Evolutionary conservation across 345 rosid species (phyloP).

Genomic region (Euclidium syriacum): DNA sequence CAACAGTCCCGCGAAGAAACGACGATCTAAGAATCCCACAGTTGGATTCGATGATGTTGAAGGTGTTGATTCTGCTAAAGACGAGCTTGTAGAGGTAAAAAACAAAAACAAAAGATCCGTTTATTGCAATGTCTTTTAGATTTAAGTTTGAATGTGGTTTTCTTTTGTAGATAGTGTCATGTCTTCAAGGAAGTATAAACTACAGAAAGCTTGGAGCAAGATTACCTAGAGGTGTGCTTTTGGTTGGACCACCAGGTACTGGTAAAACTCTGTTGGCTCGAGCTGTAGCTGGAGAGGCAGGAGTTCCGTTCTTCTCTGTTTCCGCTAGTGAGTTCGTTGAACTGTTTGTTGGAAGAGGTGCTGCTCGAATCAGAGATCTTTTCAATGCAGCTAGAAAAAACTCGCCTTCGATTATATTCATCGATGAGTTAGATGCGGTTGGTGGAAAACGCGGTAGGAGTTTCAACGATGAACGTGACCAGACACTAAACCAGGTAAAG

Average conservation of each 20-base stretch:
- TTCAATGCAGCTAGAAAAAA: conserved; percentile 71
- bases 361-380: conserved; percentile 91
- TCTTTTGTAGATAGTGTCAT: conserved; percentile 72
- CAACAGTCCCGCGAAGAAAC: conserved; percentile 76
- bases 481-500: conserved; percentile 84
- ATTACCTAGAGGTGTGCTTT: conserved; percentile 82
- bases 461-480: conserved; percentile 96
- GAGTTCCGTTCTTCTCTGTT: conserved; percentile 89
- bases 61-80: conserved; percentile 92
- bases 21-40: conserved; percentile 49
- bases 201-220: conserved; percentile 84
- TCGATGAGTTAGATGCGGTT: conserved; percentile 96
- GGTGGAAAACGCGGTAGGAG: conserved; percentile 98
- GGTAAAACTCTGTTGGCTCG: conserved; percentile 95
- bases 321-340: conserved; percentile 99
- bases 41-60: conserved; percentile 88
- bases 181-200: conserved; percentile 89
- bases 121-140: not conserved
- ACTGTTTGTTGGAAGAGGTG: conserved; percentile 97
- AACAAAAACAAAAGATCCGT: too few species aligned
- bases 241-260: conserved; percentile 97
- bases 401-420: conserved; percentile 87
- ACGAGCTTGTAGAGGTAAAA: conserved; percentile 88
- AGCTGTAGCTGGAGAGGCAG: conserved; percentile 96
- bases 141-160: conserved; percentile 5